These are phyloP conservation scores for Rhodotorula taiwanensis DNA, from an alignment of 768 basidiomycete species.

Conservation along the genomic window DNA sequence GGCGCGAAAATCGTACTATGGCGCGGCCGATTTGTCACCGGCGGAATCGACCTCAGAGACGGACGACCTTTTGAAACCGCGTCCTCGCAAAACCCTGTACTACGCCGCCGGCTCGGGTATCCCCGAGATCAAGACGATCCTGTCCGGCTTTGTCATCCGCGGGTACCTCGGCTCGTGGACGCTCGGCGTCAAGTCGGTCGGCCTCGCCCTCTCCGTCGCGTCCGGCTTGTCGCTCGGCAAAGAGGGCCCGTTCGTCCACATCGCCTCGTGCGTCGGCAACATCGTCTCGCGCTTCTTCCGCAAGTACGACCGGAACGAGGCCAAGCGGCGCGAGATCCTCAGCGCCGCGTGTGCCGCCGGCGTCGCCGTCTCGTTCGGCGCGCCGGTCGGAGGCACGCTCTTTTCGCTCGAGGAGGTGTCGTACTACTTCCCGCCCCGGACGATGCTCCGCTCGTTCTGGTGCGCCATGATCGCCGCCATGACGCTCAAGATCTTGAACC, in stretches of 20 bases:
- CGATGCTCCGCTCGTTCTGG: conserved; percentile 53
- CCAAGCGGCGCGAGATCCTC: conserved; percentile 87
- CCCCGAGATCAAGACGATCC: conserved; percentile 90
- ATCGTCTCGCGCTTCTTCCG: conserved; percentile 74
- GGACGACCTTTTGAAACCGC: not conserved
- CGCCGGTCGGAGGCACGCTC: conserved; percentile 70
- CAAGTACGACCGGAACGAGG: conserved; percentile 96
- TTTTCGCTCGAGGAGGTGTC: conserved; percentile 77
- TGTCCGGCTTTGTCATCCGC: conserved; percentile 65
- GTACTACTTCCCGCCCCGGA: conserved; percentile 82
- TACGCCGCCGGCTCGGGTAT: conserved; percentile 86
- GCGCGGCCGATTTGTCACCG: no score
- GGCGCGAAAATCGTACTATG: no score
- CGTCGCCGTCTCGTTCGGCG: conserved; percentile 94
- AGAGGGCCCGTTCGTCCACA: conserved; percentile 87
- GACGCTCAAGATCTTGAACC: conserved; percentile 73
- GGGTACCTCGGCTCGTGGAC: conserved; percentile 90
- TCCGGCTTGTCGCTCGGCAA: conserved; percentile 79
- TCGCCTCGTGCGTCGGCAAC: conserved; percentile 86
- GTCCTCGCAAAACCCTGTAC: conserved; percentile 36
- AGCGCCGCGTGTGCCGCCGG: conserved; percentile 93
- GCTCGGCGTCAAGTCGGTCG: conserved; percentile 67
- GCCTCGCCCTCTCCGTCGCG: conserved; percentile 81
- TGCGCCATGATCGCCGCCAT: conserved; percentile 80
- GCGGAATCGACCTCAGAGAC: no score